Conservation (phyloP, 2,329 filamentous ascomycete species). For the Pseudogymnoascus sp. region DNA sequence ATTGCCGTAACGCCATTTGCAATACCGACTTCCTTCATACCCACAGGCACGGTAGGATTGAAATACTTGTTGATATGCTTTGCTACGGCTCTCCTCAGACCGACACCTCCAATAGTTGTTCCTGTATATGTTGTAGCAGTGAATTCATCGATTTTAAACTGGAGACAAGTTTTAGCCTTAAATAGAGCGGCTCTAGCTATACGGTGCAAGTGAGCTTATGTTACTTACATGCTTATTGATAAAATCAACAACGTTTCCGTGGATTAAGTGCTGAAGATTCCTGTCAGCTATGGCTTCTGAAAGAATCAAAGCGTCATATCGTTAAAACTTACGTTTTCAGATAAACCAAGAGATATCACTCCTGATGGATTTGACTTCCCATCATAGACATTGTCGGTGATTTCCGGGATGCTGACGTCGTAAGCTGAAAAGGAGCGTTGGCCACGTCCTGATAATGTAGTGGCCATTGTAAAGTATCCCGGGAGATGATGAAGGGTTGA, state of each 20-base stretch:
- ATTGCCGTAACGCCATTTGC: constrained; percentile 39
- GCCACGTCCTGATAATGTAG: neutral
- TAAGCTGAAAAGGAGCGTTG: neutral
- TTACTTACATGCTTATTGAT: constrained; percentile 32
- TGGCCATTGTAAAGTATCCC: neutral
- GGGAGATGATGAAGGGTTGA: neutral
- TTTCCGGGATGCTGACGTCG: neutral
- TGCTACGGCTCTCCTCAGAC: constrained; percentile 37
- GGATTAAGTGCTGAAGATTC: constrained; percentile 31
- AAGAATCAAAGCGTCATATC: neutral
- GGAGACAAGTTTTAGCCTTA: constrained; percentile 30
- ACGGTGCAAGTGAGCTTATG: neutral
- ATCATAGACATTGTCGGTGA: constrained; percentile 19
- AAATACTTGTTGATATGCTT: constrained; percentile 39
- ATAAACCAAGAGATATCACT: constrained; percentile 20
- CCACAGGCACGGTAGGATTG: constrained; percentile 30
- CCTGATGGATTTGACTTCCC: constrained; percentile 19
- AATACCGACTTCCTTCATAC: constrained; percentile 34
- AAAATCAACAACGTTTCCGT: constrained; percentile 34
- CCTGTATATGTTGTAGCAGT: constrained; percentile 37
- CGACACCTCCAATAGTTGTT: constrained; percentile 33
- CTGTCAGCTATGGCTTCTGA: neutral
- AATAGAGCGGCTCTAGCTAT: neutral
- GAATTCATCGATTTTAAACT: constrained; percentile 14
- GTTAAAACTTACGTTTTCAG: constrained; percentile 20